Evolutionary conservation across 164 flowering plant species (phyloP).

Genomic region (Macadamia integrifolia): DNA sequence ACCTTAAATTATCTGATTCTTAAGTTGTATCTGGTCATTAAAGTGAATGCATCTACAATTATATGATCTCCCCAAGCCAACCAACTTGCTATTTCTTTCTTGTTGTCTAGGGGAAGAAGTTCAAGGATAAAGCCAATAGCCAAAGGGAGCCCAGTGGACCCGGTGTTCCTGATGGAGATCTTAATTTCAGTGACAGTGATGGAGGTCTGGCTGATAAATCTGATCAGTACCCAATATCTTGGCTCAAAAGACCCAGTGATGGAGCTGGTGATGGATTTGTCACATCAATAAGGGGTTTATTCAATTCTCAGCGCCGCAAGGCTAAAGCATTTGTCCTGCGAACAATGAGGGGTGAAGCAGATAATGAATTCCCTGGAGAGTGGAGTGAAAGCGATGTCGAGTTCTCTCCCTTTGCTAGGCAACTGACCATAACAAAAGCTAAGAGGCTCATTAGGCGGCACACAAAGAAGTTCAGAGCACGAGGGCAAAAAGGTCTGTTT

Average conservation of each 20-base stretch:
- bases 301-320: conserved; percentile 84
- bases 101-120: conserved; percentile 80
- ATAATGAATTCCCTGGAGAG: conserved; percentile 72
- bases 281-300: conserved; percentile 84
- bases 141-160: conserved; percentile 44
- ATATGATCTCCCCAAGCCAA: not conserved
- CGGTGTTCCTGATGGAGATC: conserved; percentile 54
- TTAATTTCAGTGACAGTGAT: conserved; percentile 85
- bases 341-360: conserved; percentile 97
- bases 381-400: conserved; percentile 97
- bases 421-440: conserved; percentile 90
- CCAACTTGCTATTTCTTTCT: not conserved
- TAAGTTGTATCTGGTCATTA: not conserved
- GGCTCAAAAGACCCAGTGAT: conserved; percentile 67
- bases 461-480: conserved; percentile 85
- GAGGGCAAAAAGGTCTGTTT: conserved; percentile 72
- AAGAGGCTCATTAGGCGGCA: conserved; percentile 83
- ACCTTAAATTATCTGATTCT: not conserved
- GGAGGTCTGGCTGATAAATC: conserved; percentile 52
- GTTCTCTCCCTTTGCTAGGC: conserved; percentile 88
- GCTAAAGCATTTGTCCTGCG: conserved; percentile 90
- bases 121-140: conserved; percentile 78
- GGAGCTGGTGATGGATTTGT: conserved; percentile 99
- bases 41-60: not conserved
- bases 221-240: conserved; percentile 62